These are phyloP conservation scores for Venturiaceae sp. DNA, from an alignment of 2,329 filamentous ascomycete species.

Conservation along the genomic window DNA sequence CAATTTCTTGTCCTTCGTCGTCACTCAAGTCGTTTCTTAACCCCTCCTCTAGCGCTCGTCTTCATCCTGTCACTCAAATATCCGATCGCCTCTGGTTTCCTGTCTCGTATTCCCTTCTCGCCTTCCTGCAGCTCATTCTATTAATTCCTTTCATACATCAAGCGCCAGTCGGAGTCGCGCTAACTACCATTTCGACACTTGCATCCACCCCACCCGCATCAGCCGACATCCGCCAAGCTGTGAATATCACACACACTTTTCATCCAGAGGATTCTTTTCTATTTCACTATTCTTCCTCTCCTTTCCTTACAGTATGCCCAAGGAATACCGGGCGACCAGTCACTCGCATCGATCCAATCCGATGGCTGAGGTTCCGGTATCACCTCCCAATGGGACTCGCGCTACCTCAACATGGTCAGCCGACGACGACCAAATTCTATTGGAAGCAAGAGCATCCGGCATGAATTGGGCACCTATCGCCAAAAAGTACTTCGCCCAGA, in stretches of 20 bases:
- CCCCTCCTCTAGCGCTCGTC: not conserved
- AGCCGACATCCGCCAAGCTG: not conserved
- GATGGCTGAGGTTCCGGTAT: not conserved
- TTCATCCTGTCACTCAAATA: not conserved
- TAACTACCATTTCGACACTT: not conserved
- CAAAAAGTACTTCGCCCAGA: slow-evolving; percentile 63
- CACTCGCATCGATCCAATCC: not conserved
- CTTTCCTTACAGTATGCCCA: not conserved
- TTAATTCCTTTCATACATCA: not conserved
- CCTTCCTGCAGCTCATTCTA: not conserved
- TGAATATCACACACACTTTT: not conserved
- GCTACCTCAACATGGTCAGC: slow-evolving; percentile 51
- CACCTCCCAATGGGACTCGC: not conserved
- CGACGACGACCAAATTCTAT: slow-evolving; percentile 63
- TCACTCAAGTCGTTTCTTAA: not conserved
- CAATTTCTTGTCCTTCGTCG: not conserved
- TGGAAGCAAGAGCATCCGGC: slow-evolving; percentile 61
- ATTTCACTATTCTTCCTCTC: not conserved
- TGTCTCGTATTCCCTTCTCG: not conserved
- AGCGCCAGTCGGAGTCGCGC: not conserved
- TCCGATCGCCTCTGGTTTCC: not conserved
- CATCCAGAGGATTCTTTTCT: no score
- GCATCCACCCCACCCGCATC: not conserved
- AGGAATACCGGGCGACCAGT: not conserved
- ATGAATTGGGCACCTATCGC: slow-evolving; percentile 81